Conservation (phyloP, 2,329 filamentous ascomycete species). For the Fonsecaea multimorphosa region DNA sequence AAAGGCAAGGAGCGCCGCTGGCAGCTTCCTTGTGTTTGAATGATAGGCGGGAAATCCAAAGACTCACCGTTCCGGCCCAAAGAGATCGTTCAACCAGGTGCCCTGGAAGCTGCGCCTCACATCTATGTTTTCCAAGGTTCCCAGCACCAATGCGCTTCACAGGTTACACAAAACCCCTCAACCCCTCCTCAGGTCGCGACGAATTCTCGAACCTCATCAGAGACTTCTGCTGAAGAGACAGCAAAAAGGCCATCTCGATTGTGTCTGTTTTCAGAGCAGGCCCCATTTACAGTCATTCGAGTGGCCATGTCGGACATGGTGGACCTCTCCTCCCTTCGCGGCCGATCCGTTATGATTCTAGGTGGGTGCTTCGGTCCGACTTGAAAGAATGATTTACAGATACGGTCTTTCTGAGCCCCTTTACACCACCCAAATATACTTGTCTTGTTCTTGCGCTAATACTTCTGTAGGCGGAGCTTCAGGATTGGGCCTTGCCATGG, state of each 20-base stretch:
- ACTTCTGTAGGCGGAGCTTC: conserved; percentile 27
- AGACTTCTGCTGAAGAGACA: neutral
- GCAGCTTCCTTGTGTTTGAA: no score
- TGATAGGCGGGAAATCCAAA: neutral
- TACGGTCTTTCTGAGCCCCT: neutral
- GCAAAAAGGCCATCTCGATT: neutral
- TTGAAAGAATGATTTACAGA: neutral
- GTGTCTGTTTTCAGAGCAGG: neutral
- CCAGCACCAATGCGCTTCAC: neutral
- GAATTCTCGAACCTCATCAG: neutral
- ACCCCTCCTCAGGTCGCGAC: neutral
- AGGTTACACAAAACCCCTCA: neutral
- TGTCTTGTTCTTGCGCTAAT: neutral
- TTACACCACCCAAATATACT: neutral
- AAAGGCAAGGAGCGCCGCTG: no score
- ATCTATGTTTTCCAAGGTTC: no score
- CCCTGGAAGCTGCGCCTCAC: neutral
- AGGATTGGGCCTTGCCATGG: conserved; percentile 50
- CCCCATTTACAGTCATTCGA: neutral
- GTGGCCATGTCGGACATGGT: conserved; percentile 4
- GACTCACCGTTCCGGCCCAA: neutral
- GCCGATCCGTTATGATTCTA: conserved; percentile 30
- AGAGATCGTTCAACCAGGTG: neutral
- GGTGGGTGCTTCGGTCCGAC: conserved; percentile 3
- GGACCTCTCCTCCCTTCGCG: conserved; percentile 16